phyloP scores from a whole-genome alignment of 2,329 filamentous ascomycete genomes.

The Diplodia scrobiculata region DNA sequence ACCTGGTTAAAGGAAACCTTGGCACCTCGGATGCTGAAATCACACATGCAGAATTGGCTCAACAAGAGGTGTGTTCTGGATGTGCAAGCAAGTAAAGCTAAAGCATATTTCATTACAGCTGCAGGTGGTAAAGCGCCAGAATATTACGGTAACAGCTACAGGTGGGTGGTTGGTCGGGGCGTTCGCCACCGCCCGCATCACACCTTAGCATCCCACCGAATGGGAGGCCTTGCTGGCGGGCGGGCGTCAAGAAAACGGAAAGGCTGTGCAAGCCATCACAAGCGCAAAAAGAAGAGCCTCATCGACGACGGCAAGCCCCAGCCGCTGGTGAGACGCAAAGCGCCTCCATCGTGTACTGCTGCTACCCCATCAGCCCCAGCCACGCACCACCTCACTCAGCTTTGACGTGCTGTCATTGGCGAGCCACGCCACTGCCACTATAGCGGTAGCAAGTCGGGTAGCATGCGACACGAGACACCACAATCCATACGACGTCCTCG shows the following conservation, averaged over 20 bases:
- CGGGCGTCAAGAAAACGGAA: background rate
- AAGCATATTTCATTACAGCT: background rate
- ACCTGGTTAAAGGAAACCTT: background rate
- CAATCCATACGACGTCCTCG: background rate
- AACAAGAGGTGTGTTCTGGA: too few relatives aligned
- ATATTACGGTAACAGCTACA: background rate
- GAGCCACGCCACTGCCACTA: background rate
- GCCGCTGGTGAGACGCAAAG: background rate
- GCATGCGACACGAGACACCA: background rate
- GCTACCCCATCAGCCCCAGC: background rate
- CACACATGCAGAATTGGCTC: too few relatives aligned
- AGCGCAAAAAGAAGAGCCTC: constrained; percentile 9
- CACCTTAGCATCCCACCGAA: background rate
- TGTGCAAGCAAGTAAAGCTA: background rate
- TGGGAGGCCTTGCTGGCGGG: background rate
- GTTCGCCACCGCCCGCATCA: constrained; percentile 2
- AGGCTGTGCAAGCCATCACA: constrained; percentile 1
- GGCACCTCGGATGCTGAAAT: constrained; percentile 1
- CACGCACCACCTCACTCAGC: background rate
- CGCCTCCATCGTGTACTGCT: background rate
- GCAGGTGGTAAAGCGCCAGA: background rate
- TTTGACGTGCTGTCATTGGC: background rate
- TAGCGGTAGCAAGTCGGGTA: background rate
- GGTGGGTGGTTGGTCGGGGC: background rate
- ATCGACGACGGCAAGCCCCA: constrained; percentile 1